phyloP scores from a whole-genome alignment of 2,329 filamentous ascomycete species.

The Colletotrichum scovillei region DNA sequence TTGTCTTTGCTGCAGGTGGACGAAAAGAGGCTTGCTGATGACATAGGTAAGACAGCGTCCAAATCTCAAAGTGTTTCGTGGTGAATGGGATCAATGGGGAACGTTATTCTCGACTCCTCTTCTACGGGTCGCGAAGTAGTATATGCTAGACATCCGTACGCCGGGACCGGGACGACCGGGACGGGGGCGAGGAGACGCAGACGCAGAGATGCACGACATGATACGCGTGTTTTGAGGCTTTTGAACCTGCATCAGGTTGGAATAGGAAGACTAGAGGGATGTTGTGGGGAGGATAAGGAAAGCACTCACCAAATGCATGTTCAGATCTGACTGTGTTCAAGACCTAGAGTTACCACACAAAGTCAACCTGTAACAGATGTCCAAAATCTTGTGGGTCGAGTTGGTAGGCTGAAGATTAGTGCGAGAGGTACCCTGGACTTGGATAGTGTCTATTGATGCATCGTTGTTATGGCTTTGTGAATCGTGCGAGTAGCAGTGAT shows the following conservation, averaged over 20 bases:
- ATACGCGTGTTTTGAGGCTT: constrained; percentile 15
- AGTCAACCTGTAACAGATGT: constrained; percentile 9
- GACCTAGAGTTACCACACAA: not conserved
- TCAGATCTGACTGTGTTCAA: not conserved
- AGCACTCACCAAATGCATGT: constrained; percentile 1
- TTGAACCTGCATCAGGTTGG: not conserved
- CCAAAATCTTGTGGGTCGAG: not conserved
- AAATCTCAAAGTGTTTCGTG: constrained; percentile 17
- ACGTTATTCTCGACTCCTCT: constrained; percentile 27
- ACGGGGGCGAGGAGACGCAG: constrained; percentile 18
- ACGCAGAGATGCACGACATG: constrained; percentile 33
- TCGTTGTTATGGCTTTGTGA: not conserved
- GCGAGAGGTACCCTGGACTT: not conserved
- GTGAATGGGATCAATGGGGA: constrained; percentile 11
- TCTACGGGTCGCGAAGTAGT: constrained; percentile 18
- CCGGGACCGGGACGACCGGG: constrained; percentile 9
- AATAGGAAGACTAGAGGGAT: not conserved
- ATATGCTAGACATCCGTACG: constrained; percentile 20
- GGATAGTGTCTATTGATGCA: not conserved
- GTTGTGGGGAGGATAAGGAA: constrained; percentile 3
- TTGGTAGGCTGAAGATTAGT: constrained; percentile 1
- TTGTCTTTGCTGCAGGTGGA: constrained; percentile 28
- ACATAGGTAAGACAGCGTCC: constrained; percentile 26
- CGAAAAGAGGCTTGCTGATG: constrained; percentile 26
- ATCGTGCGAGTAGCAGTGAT: constrained; percentile 5